Base-by-base conservation (phyloP, 352 stramenopile species). In the Phytophthora capsici region DNA sequence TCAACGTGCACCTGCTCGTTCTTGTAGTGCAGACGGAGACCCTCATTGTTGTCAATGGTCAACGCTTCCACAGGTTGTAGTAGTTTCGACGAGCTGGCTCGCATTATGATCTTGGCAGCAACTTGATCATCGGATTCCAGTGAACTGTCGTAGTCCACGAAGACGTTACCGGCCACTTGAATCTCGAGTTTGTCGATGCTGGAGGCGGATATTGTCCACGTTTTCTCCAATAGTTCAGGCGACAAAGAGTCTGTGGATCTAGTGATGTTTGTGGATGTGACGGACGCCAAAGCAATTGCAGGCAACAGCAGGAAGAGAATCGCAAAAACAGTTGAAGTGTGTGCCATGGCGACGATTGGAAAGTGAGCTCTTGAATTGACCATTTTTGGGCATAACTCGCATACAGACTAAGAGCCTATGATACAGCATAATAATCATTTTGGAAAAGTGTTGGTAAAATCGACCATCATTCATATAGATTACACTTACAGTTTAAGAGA, bases 21-120 rank as follows among this genome's bases (percentile, higher is more conserved):
- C 69, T 74, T 78, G 61, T 83, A 75, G 40, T 71, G 74, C 20
- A 88, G 55, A 23, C 66, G 72, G 32, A 86, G 57, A 19, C 55
- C 49, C 9, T 69, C 58, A n/a, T 65, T 46, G 37, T 17, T 50
- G 8, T 12, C 45, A 53, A 66, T 57, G 14, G 52, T 26, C 4
- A 12, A 55, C 26, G 79, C 71, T 19, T 75, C 60, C 28, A 78
- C 62, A 6, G 65, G 52, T 4, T 76, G 47, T 8, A 82, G 53
- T 45, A 82, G 32, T 36, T 66, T 54, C 2, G 49, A 16, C 1
- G 30, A 63, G 45, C 68, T 75, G 10, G 70, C 67, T 2, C 49
- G 64, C 38, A 82, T 57, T 38, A 78, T 57, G 23, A 82, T 20
- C 53, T 66, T 70, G 16, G 67, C 74, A 4, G 57, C 22, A 8